phyloP scores from a whole-genome alignment of 139 green algal species.

The Picochlorum costavermella region DNA sequence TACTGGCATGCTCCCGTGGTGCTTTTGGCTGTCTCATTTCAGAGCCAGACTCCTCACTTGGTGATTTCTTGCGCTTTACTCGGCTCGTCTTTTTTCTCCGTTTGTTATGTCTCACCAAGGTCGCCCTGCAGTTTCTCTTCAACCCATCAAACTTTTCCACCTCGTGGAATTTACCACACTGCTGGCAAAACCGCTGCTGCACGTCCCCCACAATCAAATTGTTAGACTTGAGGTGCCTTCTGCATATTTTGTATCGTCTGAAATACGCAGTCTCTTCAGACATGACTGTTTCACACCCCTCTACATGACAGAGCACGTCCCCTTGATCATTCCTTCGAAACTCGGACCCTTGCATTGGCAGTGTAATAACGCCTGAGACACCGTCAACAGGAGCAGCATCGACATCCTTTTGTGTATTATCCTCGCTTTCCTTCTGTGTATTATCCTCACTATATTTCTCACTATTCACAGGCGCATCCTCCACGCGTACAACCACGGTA shows the following conservation, averaged over 20 bases:
- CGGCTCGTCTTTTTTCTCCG: slow-evolving; percentile 17
- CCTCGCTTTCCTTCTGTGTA: no score
- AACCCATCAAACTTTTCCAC: slow-evolving; percentile 37
- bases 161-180: slow-evolving; percentile 44
- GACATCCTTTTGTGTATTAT: no score
- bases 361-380: no score
- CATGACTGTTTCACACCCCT: slow-evolving; percentile 25
- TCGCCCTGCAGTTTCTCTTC: slow-evolving; percentile 27
- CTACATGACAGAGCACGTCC: slow-evolving; percentile 22
- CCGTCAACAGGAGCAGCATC: no score
- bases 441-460: no score
- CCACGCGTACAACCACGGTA: no score
- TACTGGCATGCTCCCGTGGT: no score
- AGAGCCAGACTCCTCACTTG: no score
- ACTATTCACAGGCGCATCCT: no score
- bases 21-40: no score
- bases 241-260: slow-evolving; percentile 76
- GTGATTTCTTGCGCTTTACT: not conserved
- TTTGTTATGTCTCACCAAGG: slow-evolving; percentile 28
- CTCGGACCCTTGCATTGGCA: not conserved
- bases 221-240: slow-evolving; percentile 42
- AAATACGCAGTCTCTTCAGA: slow-evolving; percentile 36
- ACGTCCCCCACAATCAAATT: slow-evolving; percentile 58
- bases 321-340: slow-evolving; percentile 2
- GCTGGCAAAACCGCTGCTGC: slow-evolving; percentile 50